Evolutionary conservation across 2,329 filamentous ascomycete species (phyloP), one percentile per base, ranked within the genome.

Genomic region (Apiospora rasikravindrae): DNA sequence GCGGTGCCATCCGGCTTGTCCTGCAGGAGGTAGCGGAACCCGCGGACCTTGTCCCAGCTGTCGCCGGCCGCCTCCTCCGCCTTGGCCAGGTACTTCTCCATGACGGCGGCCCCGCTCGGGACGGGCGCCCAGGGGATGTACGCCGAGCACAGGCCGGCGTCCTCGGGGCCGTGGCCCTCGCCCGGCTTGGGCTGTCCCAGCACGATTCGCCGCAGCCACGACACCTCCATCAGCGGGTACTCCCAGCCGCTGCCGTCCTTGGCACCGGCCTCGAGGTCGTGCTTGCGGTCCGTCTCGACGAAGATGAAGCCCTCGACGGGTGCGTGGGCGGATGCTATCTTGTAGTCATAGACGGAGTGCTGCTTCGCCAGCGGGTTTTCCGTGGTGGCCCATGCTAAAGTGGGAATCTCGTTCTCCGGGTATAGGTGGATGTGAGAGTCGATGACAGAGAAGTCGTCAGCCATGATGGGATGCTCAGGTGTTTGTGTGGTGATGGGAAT

Each of bases 401-500:
- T 88, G 71, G 87, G 79, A 70, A 93, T 80, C 77, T 96, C 93
- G 70, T 88, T 88, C 66, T 85, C 82, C 64, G 94, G 93, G 86
- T 91, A 98, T 78, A 98, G 90, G 84, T 98, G 95, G 83, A 98
- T 92, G 86, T 98, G 96, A 51, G 94, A 92, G 85, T 98, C 95
- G 82, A 98, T 90, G 79, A 97, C 91, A 77, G 87, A 89, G 81
- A 87, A 83, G 77, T 79, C 74, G 49, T 75, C 69, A 22, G 78
- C 76, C 79, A 81, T 81, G 71, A 24, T 71, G 57, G 22, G 57
- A n/a, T n/a, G n/a, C n/a, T n/a, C 19, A 4, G 57, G 22, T 40
- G 33, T 40, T 37, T 22, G 16, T 37, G 14, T 22, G 19, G 57
- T 61, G 29, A 16, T 61, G 24, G 22, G 29, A 33, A 37, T 37